Percentiles rank a stretch among this genome's conserved stretches.
These are phyloP conservation scores for Huiozyma naganishii DNA, from an alignment of 805 yeast species.

Conservation along the genomic window DNA sequence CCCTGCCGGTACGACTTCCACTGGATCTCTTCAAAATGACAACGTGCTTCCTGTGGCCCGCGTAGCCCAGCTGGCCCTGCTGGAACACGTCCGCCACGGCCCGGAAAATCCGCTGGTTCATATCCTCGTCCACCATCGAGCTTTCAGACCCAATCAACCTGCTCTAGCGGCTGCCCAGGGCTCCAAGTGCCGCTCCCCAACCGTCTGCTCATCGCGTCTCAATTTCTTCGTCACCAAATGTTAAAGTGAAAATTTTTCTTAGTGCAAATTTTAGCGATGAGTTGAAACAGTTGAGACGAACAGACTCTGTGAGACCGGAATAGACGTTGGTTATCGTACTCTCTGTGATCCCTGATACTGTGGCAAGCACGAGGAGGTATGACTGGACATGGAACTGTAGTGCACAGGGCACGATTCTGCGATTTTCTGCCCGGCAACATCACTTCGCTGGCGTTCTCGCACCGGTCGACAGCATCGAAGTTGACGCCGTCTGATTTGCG, in stretches of 20 bases:
- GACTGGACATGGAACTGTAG: neutral
- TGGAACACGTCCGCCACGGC: constrained; percentile 64
- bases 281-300: too few species aligned
- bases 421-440: constrained; percentile 79
- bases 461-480: constrained; percentile 35
- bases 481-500: constrained; percentile 47
- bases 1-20: constrained; percentile 42
- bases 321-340: too few species aligned
- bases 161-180: neutral
- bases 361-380: too few species aligned
- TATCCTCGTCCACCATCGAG: constrained; percentile 16
- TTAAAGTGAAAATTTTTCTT: constrained; percentile 1
- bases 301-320: too few species aligned
- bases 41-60: constrained; percentile 69
- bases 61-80: constrained; percentile 62
- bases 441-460: constrained; percentile 73
- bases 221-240: neutral
- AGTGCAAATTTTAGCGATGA: neutral
- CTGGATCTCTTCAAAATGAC: constrained; percentile 50
- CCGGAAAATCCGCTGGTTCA: constrained; percentile 28
- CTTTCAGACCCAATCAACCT: neutral
- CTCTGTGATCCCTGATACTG: too few species aligned
- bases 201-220: neutral
- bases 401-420: constrained; percentile 87
- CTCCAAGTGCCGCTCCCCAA: too few species aligned